Evolutionary conservation across 1,284 basidiomycete species (phyloP), one percentile per base, ranked within the genome.

Genomic region (Cerioporus squamosus): DNA sequence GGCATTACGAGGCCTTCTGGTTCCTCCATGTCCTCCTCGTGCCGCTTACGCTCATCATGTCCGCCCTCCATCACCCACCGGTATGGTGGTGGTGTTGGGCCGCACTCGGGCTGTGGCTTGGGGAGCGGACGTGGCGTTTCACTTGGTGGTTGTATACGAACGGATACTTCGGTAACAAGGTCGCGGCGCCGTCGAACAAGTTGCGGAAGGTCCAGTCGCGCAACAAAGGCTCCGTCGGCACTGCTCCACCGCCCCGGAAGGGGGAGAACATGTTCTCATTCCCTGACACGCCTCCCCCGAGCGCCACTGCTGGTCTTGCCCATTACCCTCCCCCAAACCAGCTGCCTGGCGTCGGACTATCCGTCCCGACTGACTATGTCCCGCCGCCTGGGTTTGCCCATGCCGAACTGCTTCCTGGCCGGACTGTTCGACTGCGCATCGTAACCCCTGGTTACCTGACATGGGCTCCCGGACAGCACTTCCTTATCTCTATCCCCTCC

Each of bases 401-500:
- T 53, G 90, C 86, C 1, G 91, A 94, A 68, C 77, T 94, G 2
- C 77, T 95, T 12, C 87, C 93, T 0, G 94, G 93, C 3, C 81
- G 86, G 17, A 93, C 89, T 3, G 74, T 95, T 18, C 87, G 93
- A 20, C 72, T 95, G 20, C 88, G 90, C 0, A 76, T 94, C 40
- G 78, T 87, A 43, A 82, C 89, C 0, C 82, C 87, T 0, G 80
- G 81, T 0, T 81, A 81, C 49, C 71, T 90, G 51, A 73, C 78
- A 0, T 95, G 92, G 91, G 80, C 84, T 5, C 87, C 93, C 0
- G 94, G 94, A 5, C 91, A 93, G 70, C 88, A 91, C 71, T 85
- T 94, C 64, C 80, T 91, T 22, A 81, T 95, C 59, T 85, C 81
- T 57, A 77, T 94, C 6, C 93, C 93, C 1, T 80, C 81, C 20